These are phyloP conservation scores for Candida yuanshanica DNA, from an alignment of 805 yeast genomes.

Conservation along the genomic window DNA sequence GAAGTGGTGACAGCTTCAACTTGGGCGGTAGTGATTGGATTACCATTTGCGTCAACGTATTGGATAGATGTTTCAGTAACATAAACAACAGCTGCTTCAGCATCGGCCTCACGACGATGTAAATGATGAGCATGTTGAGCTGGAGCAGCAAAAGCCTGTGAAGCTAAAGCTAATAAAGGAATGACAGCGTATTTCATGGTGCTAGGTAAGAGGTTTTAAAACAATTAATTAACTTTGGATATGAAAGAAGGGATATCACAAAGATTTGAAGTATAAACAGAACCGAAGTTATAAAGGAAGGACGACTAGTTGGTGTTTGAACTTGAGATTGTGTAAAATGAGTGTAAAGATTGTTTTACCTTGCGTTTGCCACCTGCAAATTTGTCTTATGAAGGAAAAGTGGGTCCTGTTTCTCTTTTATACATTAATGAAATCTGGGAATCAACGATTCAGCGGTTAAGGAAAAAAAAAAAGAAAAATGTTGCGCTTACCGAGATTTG, in stretches of 20 bases:
- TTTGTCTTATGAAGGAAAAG: background rate
- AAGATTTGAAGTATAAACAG: background rate
- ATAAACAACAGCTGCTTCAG: conserved; percentile 29
- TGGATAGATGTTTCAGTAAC: conserved; percentile 29
- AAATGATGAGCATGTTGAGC: conserved; percentile 34
- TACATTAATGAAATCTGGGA: background rate
- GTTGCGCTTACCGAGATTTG: background rate
- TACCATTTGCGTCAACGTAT: conserved; percentile 29
- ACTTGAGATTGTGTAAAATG: background rate
- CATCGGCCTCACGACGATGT: conserved; percentile 35
- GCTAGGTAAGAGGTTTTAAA: background rate
- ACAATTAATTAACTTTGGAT: background rate
- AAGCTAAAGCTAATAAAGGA: conserved; percentile 25
- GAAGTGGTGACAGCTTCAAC: background rate
- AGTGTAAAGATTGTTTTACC: background rate
- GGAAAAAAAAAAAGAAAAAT: background rate
- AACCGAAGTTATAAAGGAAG: background rate
- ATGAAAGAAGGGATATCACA: background rate
- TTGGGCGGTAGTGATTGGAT: conserved; percentile 13
- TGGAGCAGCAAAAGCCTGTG: conserved; percentile 27
- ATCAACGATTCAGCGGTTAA: background rate
- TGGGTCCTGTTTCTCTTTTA: background rate
- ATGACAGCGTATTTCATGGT: conserved; percentile 20
- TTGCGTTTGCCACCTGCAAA: background rate
- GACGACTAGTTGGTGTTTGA: background rate